phyloP scores from a whole-genome alignment of 2,329 filamentous ascomycete genomes.

The Nemania diffusa region DNA sequence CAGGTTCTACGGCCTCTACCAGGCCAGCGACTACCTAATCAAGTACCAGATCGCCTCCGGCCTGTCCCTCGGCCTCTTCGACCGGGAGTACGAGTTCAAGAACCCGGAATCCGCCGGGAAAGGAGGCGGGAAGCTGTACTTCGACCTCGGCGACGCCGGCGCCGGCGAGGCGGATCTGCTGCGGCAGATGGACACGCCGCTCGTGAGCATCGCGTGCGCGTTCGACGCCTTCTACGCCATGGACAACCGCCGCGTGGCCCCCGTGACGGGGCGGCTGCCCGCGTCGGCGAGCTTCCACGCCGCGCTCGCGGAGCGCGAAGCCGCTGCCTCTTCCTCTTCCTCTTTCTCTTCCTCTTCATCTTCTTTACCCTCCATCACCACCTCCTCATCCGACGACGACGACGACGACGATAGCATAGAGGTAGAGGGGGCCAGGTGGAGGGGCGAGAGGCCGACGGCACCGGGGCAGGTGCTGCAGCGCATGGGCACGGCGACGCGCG shows the following conservation, averaged over 20 bases:
- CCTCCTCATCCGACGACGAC: too few relatives aligned
- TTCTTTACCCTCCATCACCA: too few relatives aligned
- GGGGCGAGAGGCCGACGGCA: slow-evolving; percentile 15
- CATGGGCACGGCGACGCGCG: slow-evolving; percentile 33
- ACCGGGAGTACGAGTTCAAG: slow-evolving; percentile 20
- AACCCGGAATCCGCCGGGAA: slow-evolving; percentile 17
- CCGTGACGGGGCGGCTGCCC: slow-evolving; percentile 21
- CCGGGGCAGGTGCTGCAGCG: slow-evolving; percentile 30
- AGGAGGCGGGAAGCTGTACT: slow-evolving; percentile 8
- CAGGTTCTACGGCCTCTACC: slow-evolving; percentile 29
- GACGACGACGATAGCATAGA: background rate
- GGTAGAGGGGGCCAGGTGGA: too few relatives aligned
- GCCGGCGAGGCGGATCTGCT: slow-evolving; percentile 11
- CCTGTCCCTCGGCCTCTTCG: slow-evolving; percentile 32
- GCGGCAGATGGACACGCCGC: slow-evolving; percentile 27
- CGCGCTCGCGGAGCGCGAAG: slow-evolving; percentile 14
- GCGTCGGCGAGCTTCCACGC: slow-evolving; percentile 27
- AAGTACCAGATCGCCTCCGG: slow-evolving; percentile 24
- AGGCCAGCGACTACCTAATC: slow-evolving; percentile 27
- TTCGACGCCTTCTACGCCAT: slow-evolving; percentile 31
- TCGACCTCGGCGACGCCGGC: slow-evolving; percentile 10
- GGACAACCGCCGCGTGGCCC: slow-evolving; percentile 27
- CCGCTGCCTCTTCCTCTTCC: too few relatives aligned
- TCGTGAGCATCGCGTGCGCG: slow-evolving; percentile 31
- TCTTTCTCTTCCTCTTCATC: too few relatives aligned